Percentiles rank a stretch among this genome's conserved stretches.
phyloP scores from a whole-genome alignment of 83 land plant genomes.

The Picea abies region DNA sequence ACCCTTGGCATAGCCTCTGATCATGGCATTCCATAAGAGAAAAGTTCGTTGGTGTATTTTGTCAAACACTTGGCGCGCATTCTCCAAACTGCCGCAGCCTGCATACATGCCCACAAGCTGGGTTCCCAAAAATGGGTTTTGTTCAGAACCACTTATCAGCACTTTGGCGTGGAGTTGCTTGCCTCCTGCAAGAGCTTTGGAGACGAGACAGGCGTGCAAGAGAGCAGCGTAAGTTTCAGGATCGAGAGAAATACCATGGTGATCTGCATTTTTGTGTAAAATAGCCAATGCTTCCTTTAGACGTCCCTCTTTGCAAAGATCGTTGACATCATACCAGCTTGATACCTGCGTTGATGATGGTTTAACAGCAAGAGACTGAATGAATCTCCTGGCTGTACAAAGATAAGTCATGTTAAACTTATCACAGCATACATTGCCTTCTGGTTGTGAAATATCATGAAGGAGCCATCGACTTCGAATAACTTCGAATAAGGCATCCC shows the following conservation, averaged over 20 bases:
- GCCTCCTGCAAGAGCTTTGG: conserved; percentile 18
- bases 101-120: conserved; percentile 35
- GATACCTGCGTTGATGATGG: neutral
- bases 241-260: neutral
- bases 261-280: neutral
- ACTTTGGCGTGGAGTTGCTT: conserved; percentile 29
- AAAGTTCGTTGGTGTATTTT: conserved; percentile 25
- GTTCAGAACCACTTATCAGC: conserved; percentile 14
- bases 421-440: neutral
- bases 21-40: conserved; percentile 44
- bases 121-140: conserved; percentile 33
- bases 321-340: too few relatives aligned
- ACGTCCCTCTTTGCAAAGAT: neutral
- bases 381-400: neutral
- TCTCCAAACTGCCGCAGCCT: conserved; percentile 4
- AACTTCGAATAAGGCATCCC: too few relatives aligned
- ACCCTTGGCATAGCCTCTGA: conserved; percentile 35
- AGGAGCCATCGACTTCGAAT: too few relatives aligned
- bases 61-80: conserved; percentile 23
- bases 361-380: neutral
- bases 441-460: too few relatives aligned
- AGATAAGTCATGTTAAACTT: neutral
- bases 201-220: conserved; percentile 22
- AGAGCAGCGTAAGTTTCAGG: conserved; percentile 15
- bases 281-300: neutral